Percentiles rank a stretch among this genome's conserved stretches.
Evolutionary conservation across 2,329 filamentous ascomycete genomes (phyloP).

Genomic region (Clonostachys rosea): DNA sequence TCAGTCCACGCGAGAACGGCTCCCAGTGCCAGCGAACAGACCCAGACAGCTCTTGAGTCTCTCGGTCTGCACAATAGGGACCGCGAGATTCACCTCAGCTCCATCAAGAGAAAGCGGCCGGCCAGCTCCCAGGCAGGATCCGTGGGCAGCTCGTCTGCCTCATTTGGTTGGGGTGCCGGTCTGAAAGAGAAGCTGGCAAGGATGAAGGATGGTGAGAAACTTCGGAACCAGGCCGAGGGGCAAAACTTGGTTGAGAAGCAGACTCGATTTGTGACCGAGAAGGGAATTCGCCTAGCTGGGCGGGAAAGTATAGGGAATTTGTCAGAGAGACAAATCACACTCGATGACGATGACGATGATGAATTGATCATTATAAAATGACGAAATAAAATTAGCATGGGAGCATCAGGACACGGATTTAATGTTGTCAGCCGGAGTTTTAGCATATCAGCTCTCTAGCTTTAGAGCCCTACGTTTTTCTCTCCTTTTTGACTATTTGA

Average conservation of each 20-base stretch:
- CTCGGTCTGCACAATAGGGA: slow-evolving; percentile 25
- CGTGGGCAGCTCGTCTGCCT: slow-evolving; percentile 13
- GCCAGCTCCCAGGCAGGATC: slow-evolving; percentile 33
- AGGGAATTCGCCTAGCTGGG: slow-evolving; percentile 73
- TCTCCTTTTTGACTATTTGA: too few relatives aligned
- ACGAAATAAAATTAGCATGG: too few relatives aligned
- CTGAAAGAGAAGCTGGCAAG: slow-evolving; percentile 51
- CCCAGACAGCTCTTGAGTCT: slow-evolving; percentile 33
- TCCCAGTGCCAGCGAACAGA: slow-evolving; percentile 7
- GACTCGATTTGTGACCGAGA: slow-evolving; percentile 75
- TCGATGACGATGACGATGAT: slow-evolving; percentile 39
- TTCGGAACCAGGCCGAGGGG: slow-evolving; percentile 18
- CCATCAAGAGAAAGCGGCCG: slow-evolving; percentile 57
- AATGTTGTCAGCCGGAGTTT: too few relatives aligned
- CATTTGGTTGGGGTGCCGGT: slow-evolving; percentile 52
- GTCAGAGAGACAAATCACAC: slow-evolving; percentile 21
- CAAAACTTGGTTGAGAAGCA: slow-evolving; percentile 58
- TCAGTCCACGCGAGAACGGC: slow-evolving; percentile 2
- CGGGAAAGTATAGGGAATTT: slow-evolving; percentile 64
- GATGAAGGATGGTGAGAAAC: slow-evolving; percentile 58
- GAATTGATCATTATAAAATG: slow-evolving; percentile 41
- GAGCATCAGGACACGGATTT: too few relatives aligned
- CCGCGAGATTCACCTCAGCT: slow-evolving; percentile 49
- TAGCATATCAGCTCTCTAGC: too few relatives aligned
- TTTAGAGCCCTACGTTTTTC: too few relatives aligned